These are phyloP conservation scores for Alternaria ventricosa DNA, from an alignment of 2,329 filamentous ascomycete species.

Conservation along the genomic window DNA sequence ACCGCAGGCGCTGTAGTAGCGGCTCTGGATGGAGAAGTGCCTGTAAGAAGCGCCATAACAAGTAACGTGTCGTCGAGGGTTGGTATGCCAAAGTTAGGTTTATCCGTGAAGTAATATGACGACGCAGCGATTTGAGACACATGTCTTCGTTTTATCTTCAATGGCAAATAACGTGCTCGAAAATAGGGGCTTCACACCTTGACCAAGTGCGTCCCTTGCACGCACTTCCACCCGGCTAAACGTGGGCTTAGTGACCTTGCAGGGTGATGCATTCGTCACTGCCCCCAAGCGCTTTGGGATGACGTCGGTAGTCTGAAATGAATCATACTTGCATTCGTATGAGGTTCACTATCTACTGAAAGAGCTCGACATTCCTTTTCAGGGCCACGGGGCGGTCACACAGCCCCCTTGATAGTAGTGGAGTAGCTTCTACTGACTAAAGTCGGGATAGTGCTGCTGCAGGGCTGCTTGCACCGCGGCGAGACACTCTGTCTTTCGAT, in stretches of 20 bases:
- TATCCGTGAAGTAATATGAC: background rate
- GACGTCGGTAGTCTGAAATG: background rate
- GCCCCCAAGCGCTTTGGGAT: too few relatives aligned
- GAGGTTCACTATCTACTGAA: background rate
- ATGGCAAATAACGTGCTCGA: too few relatives aligned
- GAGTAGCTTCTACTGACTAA: too few relatives aligned
- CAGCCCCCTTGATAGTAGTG: too few relatives aligned
- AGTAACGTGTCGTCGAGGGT: background rate
- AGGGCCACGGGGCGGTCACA: too few relatives aligned
- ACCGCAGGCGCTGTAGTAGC: background rate
- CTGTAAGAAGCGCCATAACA: background rate
- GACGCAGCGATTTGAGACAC: background rate
- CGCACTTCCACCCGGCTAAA: background rate
- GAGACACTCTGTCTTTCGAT: background rate
- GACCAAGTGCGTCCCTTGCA: too few relatives aligned
- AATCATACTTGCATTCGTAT: background rate
- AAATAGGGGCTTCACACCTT: background rate
- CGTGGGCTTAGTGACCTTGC: rapidly evolving
- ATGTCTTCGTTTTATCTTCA: background rate
- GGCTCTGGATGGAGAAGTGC: background rate
- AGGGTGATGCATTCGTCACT: background rate
- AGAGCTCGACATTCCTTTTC: background rate
- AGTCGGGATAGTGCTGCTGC: background rate
- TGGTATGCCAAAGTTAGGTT: background rate
- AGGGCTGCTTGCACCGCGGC: background rate